Evolutionary conservation across 176 grass and related monocot genomes (phyloP).

Genomic region (Triticum timopheevii): DNA sequence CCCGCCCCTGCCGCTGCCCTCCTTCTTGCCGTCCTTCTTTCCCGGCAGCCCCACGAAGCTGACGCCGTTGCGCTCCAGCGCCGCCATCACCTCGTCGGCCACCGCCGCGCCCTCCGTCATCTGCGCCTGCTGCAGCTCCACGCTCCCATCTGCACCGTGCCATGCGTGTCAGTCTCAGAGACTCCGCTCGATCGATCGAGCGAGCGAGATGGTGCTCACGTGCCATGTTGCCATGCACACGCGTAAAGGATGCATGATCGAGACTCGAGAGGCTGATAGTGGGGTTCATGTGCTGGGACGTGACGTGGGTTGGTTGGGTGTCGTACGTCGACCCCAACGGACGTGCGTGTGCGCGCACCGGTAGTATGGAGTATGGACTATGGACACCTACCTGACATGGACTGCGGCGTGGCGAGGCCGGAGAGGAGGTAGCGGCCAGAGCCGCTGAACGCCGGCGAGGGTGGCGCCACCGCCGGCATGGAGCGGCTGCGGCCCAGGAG

Average conservation of each 20-base stretch:
- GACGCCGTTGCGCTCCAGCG: slow-evolving; percentile 85
- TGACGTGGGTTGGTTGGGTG: slow-evolving; percentile 9
- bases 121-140: slow-evolving; percentile 36
- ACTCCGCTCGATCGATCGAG: too few relatives aligned
- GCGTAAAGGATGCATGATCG: background rate
- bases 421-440: slow-evolving; percentile 59
- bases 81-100: slow-evolving; percentile 86
- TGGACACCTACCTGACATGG: slow-evolving; percentile 60
- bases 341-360: background rate
- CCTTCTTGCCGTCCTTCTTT: slow-evolving; percentile 62
- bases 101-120: slow-evolving; percentile 53
- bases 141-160: slow-evolving; percentile 25
- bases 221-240: slow-evolving; percentile 1
- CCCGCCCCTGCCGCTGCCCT: slow-evolving; percentile 24
- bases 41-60: slow-evolving; percentile 49
- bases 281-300: slow-evolving; percentile 37
- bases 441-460: slow-evolving; percentile 1
- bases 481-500: slow-evolving; percentile 16
- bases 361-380: background rate
- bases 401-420: slow-evolving; percentile 49
- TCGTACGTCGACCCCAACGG: background rate
- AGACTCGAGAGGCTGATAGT: background rate
- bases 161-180: too few relatives aligned
- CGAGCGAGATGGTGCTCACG: background rate
- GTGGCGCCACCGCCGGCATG: background rate